Evolutionary conservation across 805 yeast genomes (phyloP).

Genomic region (Hanseniaspora clermontiae): DNA sequence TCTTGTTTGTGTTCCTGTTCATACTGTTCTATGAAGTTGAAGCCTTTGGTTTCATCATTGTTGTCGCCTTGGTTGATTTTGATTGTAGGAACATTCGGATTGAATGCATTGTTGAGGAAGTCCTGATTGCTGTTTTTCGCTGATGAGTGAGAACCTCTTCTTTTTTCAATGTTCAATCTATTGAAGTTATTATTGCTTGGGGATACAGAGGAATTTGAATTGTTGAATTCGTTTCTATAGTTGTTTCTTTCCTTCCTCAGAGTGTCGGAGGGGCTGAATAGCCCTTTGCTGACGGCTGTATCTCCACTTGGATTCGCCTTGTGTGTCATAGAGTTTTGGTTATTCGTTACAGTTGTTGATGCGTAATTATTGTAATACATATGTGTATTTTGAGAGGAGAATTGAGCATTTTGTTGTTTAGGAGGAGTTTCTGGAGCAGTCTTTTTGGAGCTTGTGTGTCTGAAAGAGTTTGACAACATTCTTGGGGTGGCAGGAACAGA

Average conservation of each 20-base stretch:
- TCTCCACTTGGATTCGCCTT: conserved; percentile 12
- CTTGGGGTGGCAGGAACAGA: conserved; percentile 55
- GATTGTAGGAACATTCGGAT: not conserved
- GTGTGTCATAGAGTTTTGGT: conserved; percentile 16
- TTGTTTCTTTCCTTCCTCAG: conserved; percentile 3
- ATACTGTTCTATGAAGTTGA: conserved; percentile 14
- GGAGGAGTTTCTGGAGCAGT: conserved; percentile 8
- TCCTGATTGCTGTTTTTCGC: not conserved
- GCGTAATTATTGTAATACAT: conserved; percentile 3
- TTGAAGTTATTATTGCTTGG: conserved; percentile 13
- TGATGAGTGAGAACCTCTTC: conserved; percentile 9
- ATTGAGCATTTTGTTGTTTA: conserved; percentile 9
- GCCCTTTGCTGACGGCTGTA: not conserved
- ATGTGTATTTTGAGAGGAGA: not conserved
- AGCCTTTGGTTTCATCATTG: not conserved
- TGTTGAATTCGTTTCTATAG: not conserved
- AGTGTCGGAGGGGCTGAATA: not conserved
- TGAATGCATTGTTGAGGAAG: not conserved
- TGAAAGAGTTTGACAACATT: conserved; percentile 36
- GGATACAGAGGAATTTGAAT: conserved; percentile 5
- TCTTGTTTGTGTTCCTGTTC: not conserved
- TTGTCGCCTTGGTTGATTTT: not conserved
- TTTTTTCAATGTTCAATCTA: not conserved
- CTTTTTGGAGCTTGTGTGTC: not conserved
- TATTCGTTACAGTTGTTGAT: not conserved